These are phyloP conservation scores for Aureobasidium sp. DNA, from an alignment of 2,329 filamentous ascomycete species.

Conservation along the genomic window DNA sequence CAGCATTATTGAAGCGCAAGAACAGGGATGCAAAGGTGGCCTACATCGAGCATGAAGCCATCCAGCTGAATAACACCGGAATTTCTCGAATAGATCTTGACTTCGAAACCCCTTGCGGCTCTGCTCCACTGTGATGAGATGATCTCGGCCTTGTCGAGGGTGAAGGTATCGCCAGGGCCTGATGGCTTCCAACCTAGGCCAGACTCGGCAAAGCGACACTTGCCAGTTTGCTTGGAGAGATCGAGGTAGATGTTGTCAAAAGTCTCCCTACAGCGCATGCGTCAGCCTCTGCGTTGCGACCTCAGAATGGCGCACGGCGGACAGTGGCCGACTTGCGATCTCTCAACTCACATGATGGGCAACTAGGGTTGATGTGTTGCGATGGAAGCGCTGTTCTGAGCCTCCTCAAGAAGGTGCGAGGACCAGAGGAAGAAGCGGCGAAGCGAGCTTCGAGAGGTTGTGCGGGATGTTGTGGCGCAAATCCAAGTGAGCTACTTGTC, in stretches of 20 bases:
- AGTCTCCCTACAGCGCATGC: conserved; percentile 55
- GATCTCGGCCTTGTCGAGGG: conserved; percentile 80
- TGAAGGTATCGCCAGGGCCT: conserved; percentile 84
- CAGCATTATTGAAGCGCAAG: background rate
- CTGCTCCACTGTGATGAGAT: conserved; percentile 87
- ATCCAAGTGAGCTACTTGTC: background rate
- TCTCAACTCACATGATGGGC: background rate
- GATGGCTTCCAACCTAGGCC: conserved; percentile 93
- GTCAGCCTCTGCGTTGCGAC: conserved; percentile 1
- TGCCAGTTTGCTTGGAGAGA: conserved; percentile 83
- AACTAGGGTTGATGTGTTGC: background rate
- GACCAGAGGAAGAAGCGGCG: background rate
- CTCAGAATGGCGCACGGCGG: background rate
- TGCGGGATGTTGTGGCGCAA: background rate
- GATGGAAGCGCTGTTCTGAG: background rate
- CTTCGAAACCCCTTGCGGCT: conserved; percentile 83
- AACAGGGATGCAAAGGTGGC: conserved; percentile 9
- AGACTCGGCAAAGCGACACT: conserved; percentile 89
- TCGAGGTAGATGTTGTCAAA: conserved; percentile 98
- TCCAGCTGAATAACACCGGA: conserved; percentile 87
- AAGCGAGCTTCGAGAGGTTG: background rate
- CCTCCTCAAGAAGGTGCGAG: background rate
- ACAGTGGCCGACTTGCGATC: background rate
- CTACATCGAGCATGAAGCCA: conserved; percentile 79
- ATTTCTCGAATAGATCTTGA: conserved; percentile 81